Base-by-base conservation (phyloP, 1,139 yeast species). In the Diutina ranongensis region DNA sequence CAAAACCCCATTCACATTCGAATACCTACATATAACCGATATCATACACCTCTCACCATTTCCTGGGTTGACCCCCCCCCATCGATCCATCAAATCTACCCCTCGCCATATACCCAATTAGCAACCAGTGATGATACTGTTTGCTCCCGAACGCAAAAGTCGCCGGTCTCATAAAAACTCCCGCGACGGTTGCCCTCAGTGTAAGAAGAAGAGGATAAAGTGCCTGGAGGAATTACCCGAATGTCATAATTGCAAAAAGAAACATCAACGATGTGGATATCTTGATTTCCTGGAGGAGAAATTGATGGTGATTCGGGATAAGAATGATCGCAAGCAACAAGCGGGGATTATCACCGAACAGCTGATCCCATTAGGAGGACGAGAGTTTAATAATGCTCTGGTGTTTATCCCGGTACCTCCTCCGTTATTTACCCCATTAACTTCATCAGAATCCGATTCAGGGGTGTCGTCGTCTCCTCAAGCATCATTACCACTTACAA, bases 181-280 rank as follows among this genome's bases (percentile, higher is more conserved):
- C 3, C 54, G 71, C 44, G 75, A 70, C 52, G 74, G 71, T 49
- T 70, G 74, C 49, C 74, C 74, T 5, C 69, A 69, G 53, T 70
- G 75, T 55, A 66, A 67, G 47, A 62, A 65, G 9, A 68, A 66
- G 49, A 55, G 75, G 52, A 67, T 70, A 55, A 70, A 69, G 51
- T 70, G 74, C 49, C 54, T 67, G 1, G 75, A 70, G 50, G 74
- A 69, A 48, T 57, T 70, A 19, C 75, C 75, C 7, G 56, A 64
- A 19, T 70, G 75, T 49, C 56, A 51, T 16, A 69, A 69, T 50
- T 69, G 74, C 52, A 49, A 63, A 10, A 65, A 65, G 49, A 70
- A 65, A 52, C 58, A 62, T 34, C 59, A 59, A 48, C 58, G 69
- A 10, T 70, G 75, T 57, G 73, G 75, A 1, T 70, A 70, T 51